Evolutionary conservation across 495 filamentous ascomycete species (phyloP), one percentile per base, ranked within the genome.

Genomic region (Monascus purpureus): DNA sequence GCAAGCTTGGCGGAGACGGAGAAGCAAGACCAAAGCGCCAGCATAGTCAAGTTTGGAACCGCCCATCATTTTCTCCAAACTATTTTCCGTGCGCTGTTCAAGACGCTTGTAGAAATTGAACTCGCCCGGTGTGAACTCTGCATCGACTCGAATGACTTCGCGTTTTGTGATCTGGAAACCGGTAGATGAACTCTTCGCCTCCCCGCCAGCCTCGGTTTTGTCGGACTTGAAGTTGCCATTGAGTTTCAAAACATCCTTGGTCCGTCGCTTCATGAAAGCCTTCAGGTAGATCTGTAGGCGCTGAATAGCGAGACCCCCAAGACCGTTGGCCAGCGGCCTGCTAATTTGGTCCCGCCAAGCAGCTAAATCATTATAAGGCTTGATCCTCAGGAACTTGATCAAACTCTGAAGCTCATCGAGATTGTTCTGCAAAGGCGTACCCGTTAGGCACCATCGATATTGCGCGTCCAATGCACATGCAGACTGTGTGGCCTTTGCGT

Each of bases 401-500:
- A 97, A 52, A 43, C 82, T 90, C 39, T 96, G 88, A 27, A 97
- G 57, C 55, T 97, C 90, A 37, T 95, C 90, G n/a, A 97, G 68
- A 38, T 93, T 95, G 48, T 97, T 97, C 46, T 97, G 90, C 73
- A 97, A 77, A 0, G 90, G 90, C 4, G 90, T 97, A 37, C 90
- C 90, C 2, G 84, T 92, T 32, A 97, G 63, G 47, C 90, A 95
- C 90, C 90, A 97, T 33, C 90, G 68, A 50, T 92, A 93, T 43
- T 85, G 76, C 13, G 82, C 69, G 29, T 75, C 63, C 15, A 97
- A 59, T 2, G 80, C 78, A 50, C 73, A 97, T 31, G 74, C 80
- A 12, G 88, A 84, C 45, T 93, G 77, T 0, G 90, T 90, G 7
- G 78, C 77, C 57, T 97, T 97, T 11, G 90, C 86, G 46, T 90